A percentile compares a stretch with the other conserved stretches of the same genome.
Evolutionary conservation across 2,329 filamentous ascomycete species (phyloP).

Genomic region (Chrysoporthe puriensis): DNA sequence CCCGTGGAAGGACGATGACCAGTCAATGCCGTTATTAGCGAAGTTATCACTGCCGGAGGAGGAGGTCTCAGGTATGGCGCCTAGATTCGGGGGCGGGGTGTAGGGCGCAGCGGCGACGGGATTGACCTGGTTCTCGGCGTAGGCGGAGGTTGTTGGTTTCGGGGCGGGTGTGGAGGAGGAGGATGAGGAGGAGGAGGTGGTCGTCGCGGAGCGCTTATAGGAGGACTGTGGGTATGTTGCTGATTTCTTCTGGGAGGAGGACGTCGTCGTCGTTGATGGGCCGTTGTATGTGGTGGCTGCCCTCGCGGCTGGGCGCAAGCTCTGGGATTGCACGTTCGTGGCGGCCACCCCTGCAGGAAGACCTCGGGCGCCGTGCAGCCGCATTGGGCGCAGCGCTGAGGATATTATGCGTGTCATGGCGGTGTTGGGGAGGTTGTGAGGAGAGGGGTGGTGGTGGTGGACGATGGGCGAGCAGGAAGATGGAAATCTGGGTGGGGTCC

Average conservation of each 20-base stretch:
- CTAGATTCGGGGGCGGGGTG: conserved; percentile 11
- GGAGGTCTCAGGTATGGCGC: conserved; percentile 24
- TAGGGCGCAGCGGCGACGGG: conserved; percentile 22
- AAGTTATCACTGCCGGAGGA: conserved; percentile 29
- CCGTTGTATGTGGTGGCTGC: conserved; percentile 20
- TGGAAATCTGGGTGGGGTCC: background rate
- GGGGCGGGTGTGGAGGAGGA: conserved; percentile 7
- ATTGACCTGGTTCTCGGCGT: conserved; percentile 24
- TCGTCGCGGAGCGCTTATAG: conserved; percentile 23
- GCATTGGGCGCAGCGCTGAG: conserved; percentile 24
- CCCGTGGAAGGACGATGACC: conserved; percentile 83
- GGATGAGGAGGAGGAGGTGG: conserved; percentile 2
- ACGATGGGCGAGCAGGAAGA: background rate
- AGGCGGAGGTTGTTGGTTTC: conserved; percentile 22
- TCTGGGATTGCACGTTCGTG: background rate
- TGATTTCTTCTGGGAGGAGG: conserved; percentile 12
- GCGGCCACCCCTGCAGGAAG: background rate
- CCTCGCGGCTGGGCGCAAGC: conserved; percentile 7
- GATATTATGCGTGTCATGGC: conserved; percentile 25
- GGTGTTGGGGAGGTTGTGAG: conserved; percentile 1
- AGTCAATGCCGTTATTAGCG: conserved; percentile 59
- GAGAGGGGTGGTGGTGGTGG: background rate
- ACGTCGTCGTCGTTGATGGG: conserved; percentile 6
- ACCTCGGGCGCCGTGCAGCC: conserved; percentile 15
- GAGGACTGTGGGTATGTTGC: conserved; percentile 9